Percentiles rank a stretch among this genome's conserved stretches.
phyloP scores from a whole-genome alignment of 176 grass and related monocot species.

The Hordeum marinum region DNA sequence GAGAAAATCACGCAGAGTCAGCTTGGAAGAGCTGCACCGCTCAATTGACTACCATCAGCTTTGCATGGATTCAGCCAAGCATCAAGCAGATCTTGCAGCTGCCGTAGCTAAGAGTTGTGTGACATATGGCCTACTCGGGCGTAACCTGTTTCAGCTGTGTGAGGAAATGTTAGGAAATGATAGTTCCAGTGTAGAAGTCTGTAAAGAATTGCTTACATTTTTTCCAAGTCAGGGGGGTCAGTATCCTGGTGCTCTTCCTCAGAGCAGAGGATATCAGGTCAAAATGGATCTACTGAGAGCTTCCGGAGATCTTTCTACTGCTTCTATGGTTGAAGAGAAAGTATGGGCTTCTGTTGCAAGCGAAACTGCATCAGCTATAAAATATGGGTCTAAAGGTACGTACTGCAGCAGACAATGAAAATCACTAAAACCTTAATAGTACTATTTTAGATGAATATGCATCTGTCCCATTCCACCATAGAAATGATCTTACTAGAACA shows the following conservation, averaged over 20 bases:
- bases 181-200: slow-evolving; percentile 36
- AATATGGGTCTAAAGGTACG: slow-evolving; percentile 78
- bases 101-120: slow-evolving; percentile 71
- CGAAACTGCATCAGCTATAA: slow-evolving; percentile 78
- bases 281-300: slow-evolving; percentile 80
- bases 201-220: slow-evolving; percentile 64
- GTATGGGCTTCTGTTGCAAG: slow-evolving; percentile 76
- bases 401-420: neutral
- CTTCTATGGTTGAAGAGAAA: slow-evolving; percentile 57
- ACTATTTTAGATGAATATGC: neutral
- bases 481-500: neutral
- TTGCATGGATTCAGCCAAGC: slow-evolving; percentile 51
- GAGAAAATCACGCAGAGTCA: slow-evolving; percentile 67
- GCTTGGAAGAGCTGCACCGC: slow-evolving; percentile 82
- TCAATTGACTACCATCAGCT: slow-evolving; percentile 67
- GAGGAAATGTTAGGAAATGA: slow-evolving; percentile 69
- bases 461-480: neutral
- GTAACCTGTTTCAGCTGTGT: slow-evolving; percentile 72
- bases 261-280: slow-evolving; percentile 85
- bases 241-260: slow-evolving; percentile 56
- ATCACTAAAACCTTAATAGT: neutral
- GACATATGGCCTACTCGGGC: slow-evolving; percentile 67
- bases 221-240: slow-evolving; percentile 37
- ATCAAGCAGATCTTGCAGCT: slow-evolving; percentile 67
- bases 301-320: slow-evolving; percentile 67